These are phyloP conservation scores for Candida koratica DNA, from an alignment of 805 yeast genomes.

Conservation along the genomic window DNA sequence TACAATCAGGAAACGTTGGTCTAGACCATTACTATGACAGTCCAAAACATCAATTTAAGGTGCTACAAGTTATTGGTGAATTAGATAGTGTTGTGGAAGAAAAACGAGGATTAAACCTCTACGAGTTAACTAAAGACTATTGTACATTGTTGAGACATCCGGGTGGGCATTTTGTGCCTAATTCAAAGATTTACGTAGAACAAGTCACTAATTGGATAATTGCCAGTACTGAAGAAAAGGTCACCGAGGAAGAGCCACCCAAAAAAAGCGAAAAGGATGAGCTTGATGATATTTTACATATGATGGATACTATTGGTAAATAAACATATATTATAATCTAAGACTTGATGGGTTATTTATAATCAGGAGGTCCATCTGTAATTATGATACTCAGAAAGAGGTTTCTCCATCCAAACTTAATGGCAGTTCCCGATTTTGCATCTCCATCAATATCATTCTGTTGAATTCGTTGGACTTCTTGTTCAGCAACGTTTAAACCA, in stretches of 20 bases:
- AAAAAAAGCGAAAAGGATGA: slow-evolving; percentile 14
- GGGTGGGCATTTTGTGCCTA: slow-evolving; percentile 96
- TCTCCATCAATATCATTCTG: slow-evolving; percentile 19
- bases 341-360: not conserved
- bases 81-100: slow-evolving; percentile 81
- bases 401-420: slow-evolving; percentile 15
- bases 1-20: slow-evolving; percentile 23
- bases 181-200: slow-evolving; percentile 52
- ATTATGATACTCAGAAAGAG: slow-evolving; percentile 17
- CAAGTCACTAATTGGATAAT: slow-evolving; percentile 41
- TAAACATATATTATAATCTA: no score
- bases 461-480: slow-evolving; percentile 6
- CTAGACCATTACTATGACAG: slow-evolving; percentile 22
- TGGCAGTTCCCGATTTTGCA: slow-evolving; percentile 24
- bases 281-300: slow-evolving; percentile 31
- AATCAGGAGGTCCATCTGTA: slow-evolving; percentile 30
- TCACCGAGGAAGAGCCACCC: slow-evolving; percentile 2
- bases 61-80: slow-evolving; percentile 80
- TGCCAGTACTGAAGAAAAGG: slow-evolving; percentile 8
- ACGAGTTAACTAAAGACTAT: slow-evolving; percentile 35
- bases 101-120: slow-evolving; percentile 61
- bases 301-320: slow-evolving; percentile 33
- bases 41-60: slow-evolving; percentile 16
- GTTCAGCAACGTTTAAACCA: slow-evolving; percentile 17
- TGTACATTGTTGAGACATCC: slow-evolving; percentile 76